These are phyloP conservation scores for Lentinus brumalis DNA, from an alignment of 768 basidiomycete genomes.

Conservation along the genomic window DNA sequence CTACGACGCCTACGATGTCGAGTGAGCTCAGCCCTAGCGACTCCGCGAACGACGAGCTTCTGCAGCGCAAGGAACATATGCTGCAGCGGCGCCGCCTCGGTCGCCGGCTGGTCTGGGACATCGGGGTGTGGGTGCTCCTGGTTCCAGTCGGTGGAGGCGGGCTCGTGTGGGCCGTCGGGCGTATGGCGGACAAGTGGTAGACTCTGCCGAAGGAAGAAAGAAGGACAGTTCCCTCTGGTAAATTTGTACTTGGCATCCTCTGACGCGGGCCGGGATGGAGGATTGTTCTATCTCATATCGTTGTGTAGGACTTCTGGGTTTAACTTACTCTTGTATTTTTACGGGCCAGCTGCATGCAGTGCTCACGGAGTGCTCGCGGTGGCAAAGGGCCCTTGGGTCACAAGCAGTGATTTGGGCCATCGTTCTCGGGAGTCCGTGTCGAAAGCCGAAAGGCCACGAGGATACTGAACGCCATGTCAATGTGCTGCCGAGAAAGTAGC, in stretches of 20 bases:
- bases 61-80: slow-evolving; percentile 84
- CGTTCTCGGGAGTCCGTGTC: too few species aligned
- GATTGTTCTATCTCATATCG: background rate
- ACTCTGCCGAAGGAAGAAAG: too few species aligned
- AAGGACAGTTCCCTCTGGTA: background rate
- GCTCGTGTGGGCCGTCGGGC: slow-evolving; percentile 58
- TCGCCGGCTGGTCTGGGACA: slow-evolving; percentile 78
- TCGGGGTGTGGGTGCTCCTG: slow-evolving; percentile 78
- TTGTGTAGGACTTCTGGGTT: background rate
- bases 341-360: too few species aligned
- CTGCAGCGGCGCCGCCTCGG: slow-evolving; percentile 75
- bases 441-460: too few species aligned
- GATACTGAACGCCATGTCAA: too few species aligned
- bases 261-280: background rate
- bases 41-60: slow-evolving; percentile 61
- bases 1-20: slow-evolving; percentile 33
- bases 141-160: slow-evolving; percentile 60
- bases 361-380: too few species aligned
- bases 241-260: background rate
- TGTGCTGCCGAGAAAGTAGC: too few species aligned
- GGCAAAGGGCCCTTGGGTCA: too few species aligned
- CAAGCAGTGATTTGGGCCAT: too few species aligned
- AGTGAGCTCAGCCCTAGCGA: slow-evolving; percentile 28
- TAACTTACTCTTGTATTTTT: background rate
- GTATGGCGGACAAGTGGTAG: slow-evolving; percentile 56